phyloP scores from a whole-genome alignment of 2,329 filamentous ascomycete species.

The Ophiostoma novo-ulmi region DNA sequence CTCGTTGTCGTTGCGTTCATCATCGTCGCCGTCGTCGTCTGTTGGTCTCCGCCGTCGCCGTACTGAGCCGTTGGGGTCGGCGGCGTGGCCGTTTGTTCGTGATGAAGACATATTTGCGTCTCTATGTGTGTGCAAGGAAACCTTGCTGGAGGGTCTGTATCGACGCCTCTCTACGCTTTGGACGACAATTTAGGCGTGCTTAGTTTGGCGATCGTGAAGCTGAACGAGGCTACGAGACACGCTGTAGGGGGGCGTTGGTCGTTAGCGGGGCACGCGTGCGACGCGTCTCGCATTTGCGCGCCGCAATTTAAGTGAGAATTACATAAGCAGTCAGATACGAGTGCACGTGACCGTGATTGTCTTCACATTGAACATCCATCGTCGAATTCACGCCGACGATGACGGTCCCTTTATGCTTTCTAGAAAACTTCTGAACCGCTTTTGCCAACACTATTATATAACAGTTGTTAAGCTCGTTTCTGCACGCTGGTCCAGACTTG shows the following conservation, averaged over 20 bases:
- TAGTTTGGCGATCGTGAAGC: slow-evolving; percentile 11
- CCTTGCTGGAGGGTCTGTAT: background rate
- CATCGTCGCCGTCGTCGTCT: slow-evolving; percentile 37
- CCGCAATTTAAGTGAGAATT: background rate
- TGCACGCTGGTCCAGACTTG: background rate
- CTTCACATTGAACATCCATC: background rate
- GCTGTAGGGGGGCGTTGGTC: background rate
- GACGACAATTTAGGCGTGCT: background rate
- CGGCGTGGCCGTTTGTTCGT: slow-evolving; percentile 39
- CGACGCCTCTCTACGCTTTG: background rate
- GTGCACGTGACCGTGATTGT: background rate
- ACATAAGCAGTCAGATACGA: slow-evolving; percentile 3
- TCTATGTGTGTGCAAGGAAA: background rate
- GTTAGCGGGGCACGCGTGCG: slow-evolving; percentile 23
- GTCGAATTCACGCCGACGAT: background rate
- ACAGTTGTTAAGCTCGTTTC: background rate
- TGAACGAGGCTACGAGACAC: slow-evolving; percentile 9
- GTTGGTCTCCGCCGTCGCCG: slow-evolving; percentile 42
- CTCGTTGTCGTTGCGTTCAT: slow-evolving; percentile 33
- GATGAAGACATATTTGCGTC: slow-evolving; percentile 33
- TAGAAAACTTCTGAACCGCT: background rate
- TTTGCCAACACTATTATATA: background rate
- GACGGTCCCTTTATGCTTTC: background rate
- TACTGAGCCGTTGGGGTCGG: slow-evolving; percentile 34
- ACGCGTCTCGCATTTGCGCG: slow-evolving; percentile 15